Conservation (phyloP, 805 yeast genomes). For the Candida ponderosae region DNA sequence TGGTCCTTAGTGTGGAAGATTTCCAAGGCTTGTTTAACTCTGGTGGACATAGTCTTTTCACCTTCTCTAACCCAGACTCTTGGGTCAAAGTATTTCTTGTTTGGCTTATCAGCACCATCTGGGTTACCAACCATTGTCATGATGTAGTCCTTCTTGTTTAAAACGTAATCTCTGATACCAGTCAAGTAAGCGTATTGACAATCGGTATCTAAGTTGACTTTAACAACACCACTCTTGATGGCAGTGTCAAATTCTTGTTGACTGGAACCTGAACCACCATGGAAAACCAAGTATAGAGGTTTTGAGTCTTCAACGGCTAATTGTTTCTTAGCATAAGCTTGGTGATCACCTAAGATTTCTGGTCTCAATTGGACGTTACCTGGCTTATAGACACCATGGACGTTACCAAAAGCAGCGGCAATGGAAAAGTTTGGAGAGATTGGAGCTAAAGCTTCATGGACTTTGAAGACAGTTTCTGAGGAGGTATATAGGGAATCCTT, state of each 20-base stretch:
- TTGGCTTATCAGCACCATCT: constrained; percentile 98
- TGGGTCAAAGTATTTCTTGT: constrained; percentile 99
- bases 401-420: constrained; percentile 99
- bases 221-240: constrained; percentile 90
- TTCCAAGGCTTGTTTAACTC: constrained; percentile 77
- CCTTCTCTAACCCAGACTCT: constrained; percentile 99
- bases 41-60: constrained; percentile 93
- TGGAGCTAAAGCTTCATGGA: constrained; percentile 82
- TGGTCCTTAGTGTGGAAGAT: constrained; percentile 77
- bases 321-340: constrained; percentile 73
- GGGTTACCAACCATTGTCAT: constrained; percentile 94
- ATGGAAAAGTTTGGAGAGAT: constrained; percentile 97
- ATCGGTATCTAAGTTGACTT: constrained; percentile 99
- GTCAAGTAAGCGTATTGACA: constrained; percentile 95
- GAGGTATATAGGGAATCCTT: constrained; percentile 86
- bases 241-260: constrained; percentile 88
- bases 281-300: constrained; percentile 97
- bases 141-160: constrained; percentile 93
- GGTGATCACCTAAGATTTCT: constrained; percentile 92
- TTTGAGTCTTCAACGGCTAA: constrained; percentile 39
- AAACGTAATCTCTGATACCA: constrained; percentile 97
- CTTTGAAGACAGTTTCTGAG: constrained; percentile 90
- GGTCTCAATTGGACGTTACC: constrained; percentile 96
- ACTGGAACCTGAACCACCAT: constrained; percentile 99
- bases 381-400: constrained; percentile 99